These are phyloP conservation scores for Brassica hybrid DNA, from an alignment of 441 rosid genomes.

Conservation along the genomic window DNA sequence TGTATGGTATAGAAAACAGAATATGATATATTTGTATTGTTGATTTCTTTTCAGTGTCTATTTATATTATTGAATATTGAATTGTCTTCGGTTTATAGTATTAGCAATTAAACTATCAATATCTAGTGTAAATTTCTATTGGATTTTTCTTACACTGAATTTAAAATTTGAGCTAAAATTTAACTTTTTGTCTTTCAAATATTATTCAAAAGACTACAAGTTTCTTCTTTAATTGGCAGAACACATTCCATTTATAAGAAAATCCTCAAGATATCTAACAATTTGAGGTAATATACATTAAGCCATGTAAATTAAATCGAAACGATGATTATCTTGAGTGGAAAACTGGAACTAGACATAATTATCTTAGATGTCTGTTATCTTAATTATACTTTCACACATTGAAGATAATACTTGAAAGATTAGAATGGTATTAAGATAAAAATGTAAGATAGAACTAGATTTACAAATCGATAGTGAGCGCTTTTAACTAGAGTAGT, in stretches of 20 bases:
- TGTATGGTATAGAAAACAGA: background rate
- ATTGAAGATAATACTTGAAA: background rate
- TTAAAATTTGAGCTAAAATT: background rate
- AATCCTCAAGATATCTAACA: background rate
- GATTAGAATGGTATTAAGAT: conserved; percentile 12
- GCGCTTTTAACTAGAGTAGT: background rate
- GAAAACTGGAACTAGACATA: background rate
- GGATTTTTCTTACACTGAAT: background rate
- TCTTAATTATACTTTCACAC: conserved; percentile 4
- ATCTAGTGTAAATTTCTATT: background rate
- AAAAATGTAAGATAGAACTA: background rate
- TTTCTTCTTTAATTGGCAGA: background rate
- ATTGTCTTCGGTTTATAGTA: background rate
- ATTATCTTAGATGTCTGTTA: conserved; percentile 2
- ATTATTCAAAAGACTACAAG: background rate
- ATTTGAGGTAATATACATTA: background rate
- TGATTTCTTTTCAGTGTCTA: background rate
- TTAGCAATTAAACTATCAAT: background rate
- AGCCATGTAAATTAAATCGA: background rate
- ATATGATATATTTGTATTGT: background rate
- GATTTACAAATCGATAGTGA: background rate
- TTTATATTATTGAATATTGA: background rate
- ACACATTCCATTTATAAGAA: background rate
- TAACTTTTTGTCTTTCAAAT: background rate
- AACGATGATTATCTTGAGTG: background rate